Evolutionary conservation across 805 yeast species (phyloP), one percentile per base, ranked within the genome.

Genomic region (Candida chauliodis): DNA sequence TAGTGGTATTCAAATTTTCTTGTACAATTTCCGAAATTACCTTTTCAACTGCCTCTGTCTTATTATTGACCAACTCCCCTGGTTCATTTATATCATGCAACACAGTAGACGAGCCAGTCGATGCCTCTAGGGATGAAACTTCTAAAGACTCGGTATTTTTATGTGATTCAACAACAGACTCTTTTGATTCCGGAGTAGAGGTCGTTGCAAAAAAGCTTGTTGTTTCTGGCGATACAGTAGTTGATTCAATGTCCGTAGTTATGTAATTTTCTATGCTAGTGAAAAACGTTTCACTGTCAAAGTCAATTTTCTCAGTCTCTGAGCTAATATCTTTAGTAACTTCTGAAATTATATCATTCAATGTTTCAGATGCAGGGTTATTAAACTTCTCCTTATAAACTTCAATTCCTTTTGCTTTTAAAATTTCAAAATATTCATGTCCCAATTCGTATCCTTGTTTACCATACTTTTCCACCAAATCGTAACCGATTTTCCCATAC

Each of bases 351-450:
- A 26, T 20, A 38, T 45, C 47, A 33, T 27, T 33, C 14, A 34
- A 19, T 14, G 43, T 24, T 18, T 54, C 56, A 18, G 47, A 44
- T 29, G 51, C 51, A 14, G 52, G 58, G 17, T 48, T 51, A 7
- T 43, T 47, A 11, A 61, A 31, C 33, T 59, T 63, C 11, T 56
- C 61, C 43, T 57, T 61, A n/a, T 61, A 34, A 19, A 54, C 40
- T 2, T 53, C 56, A 26, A 47, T 47, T 9, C 60, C 58, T 15
- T 41, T 21, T 9, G 35, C 34, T 7, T 38, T 35, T 27, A 42
- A 46, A 15, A 31, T 13, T 26, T 20, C 21, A 16, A 17, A 16
- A 29, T 34, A 34, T 26, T 37, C 27, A 18, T 34, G 24, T 32
- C 43, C 45, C 26, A 37, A 23, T 5, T 26, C 28, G 7, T 17